Percentiles rank a stretch among this genome's conserved stretches.
phyloP scores from a whole-genome alignment of 169 alveolate genomes.

The Eimeria sp. region DNA sequence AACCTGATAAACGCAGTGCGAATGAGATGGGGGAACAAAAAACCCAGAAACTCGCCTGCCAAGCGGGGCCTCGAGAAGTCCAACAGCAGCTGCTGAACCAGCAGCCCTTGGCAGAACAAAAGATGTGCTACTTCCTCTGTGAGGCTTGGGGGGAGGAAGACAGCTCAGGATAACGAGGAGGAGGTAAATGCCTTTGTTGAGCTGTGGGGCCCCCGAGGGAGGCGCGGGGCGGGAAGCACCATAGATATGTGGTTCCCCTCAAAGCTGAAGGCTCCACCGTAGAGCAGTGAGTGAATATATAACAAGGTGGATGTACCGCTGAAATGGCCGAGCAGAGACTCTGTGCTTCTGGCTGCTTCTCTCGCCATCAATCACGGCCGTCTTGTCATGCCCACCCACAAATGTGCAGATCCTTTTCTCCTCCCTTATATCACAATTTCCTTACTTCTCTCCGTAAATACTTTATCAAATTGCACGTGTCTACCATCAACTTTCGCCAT shows the following conservation, averaged over 20 bases:
- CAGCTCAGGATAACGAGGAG: neutral
- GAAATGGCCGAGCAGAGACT: neutral
- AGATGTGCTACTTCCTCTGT: neutral
- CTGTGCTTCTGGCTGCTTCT: slow-evolving; percentile 23
- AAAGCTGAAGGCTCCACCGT: neutral
- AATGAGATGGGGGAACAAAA: neutral
- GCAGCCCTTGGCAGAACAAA: neutral
- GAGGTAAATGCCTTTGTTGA: neutral
- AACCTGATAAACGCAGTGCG: neutral
- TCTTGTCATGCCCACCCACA: neutral
- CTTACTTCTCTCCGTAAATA: neutral
- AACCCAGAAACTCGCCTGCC: neutral
- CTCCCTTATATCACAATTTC: neutral
- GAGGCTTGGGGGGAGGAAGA: neutral
- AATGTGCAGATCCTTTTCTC: neutral
- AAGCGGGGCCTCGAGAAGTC: neutral
- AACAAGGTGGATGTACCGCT: neutral
- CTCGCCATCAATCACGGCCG: slow-evolving; percentile 24
- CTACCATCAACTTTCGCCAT: neutral
- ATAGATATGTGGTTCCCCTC: neutral
- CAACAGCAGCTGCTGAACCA: neutral
- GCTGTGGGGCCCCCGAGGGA: slow-evolving; percentile 59
- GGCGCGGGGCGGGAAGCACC: neutral
- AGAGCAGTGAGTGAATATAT: too few relatives aligned
- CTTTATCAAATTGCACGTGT: neutral